Base-by-base conservation (phyloP, 352 stramenopile genomes). In the Globisporangium cederbergense region DNA sequence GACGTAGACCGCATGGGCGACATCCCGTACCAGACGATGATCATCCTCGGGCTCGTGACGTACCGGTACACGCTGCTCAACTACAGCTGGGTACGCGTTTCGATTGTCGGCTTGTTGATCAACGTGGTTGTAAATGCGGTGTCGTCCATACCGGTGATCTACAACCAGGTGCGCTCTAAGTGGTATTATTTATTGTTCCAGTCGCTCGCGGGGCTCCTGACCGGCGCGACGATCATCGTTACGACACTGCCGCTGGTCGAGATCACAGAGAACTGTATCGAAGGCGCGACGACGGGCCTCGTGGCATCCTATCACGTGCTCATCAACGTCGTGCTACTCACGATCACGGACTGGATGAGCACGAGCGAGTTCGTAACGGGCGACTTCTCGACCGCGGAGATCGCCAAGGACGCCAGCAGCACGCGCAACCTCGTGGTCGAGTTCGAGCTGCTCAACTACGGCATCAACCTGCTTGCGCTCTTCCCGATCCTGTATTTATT, bases 211-310 rank as follows among this genome's bases (percentile, higher is more conserved):
- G 84, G 84, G 0, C 59, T 91, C 16, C 69, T 79, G 9, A 46
- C 68, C 0, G 77, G 72, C 16, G 56, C 77, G 20, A 64, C 79
- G 20, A 58, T 82, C 30, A 54, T 90, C 30, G 79, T 91, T 5
- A 82, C 79, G 10, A 81, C 72, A 49, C 64, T 93, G 38, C 80
- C 84, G 7, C 62, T 93, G 11, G 81, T 91, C 38, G 81, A 93
- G 62, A 88, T 93, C 58, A 84, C 84, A 2, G 81, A 90, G 66
- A 87, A 75, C 10, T 86, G 84, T 34, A 73, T 90, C 20, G 84
- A 93, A 73, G 84, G 81, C 5, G 79, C 84, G 10, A 90, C 79
- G 11, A 87, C 74, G 0, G 84, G 84, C 0, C 66, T 93, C 10
- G 74, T 91, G 10, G 67, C 73, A 18, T 90, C 81, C 4, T 91